phyloP scores from a whole-genome alignment of 2,329 filamentous ascomycete genomes.

The Byssothecium circinans region DNA sequence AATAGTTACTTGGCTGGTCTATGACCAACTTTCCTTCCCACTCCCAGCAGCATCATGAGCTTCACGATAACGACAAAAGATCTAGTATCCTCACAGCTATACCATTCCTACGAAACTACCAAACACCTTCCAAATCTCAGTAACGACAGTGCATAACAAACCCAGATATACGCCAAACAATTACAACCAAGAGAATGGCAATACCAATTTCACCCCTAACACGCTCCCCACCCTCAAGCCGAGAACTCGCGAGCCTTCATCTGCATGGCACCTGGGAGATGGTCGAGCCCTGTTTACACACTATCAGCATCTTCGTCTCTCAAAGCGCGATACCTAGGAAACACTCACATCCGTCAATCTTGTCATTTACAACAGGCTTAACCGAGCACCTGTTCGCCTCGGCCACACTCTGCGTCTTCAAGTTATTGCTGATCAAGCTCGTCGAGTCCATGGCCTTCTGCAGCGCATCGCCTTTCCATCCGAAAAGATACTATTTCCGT shows the following conservation, averaged over 20 bases:
- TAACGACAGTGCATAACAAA: too few relatives aligned
- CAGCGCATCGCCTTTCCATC: constrained; percentile 29
- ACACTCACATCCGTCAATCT: constrained; percentile 12
- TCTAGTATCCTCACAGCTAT: too few relatives aligned
- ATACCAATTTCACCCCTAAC: too few relatives aligned
- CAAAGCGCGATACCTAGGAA: not conserved
- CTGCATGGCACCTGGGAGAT: constrained; percentile 3
- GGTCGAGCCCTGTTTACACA: constrained; percentile 2
- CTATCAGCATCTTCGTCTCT: not conserved
- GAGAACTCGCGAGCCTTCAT: not conserved
- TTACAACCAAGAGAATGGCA: too few relatives aligned
- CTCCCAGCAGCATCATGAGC: too few relatives aligned
- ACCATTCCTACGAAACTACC: too few relatives aligned
- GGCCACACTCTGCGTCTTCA: constrained; percentile 19
- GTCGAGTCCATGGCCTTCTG: constrained; percentile 24
- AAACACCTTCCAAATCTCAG: too few relatives aligned
- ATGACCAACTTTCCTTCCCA: too few relatives aligned
- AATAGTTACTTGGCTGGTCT: too few relatives aligned
- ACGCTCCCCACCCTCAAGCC: too few relatives aligned
- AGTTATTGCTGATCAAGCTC: constrained; percentile 25
- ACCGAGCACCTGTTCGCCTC: constrained; percentile 6
- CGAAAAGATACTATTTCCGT: constrained; percentile 19
- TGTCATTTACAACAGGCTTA: constrained; percentile 4
- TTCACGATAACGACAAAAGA: too few relatives aligned
- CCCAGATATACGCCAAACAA: too few relatives aligned